Percentiles rank a stretch among this genome's conserved stretches.
These are phyloP conservation scores for Sporothrix brunneoviolacea DNA, from an alignment of 2,329 filamentous ascomycete species.

Conservation along the genomic window DNA sequence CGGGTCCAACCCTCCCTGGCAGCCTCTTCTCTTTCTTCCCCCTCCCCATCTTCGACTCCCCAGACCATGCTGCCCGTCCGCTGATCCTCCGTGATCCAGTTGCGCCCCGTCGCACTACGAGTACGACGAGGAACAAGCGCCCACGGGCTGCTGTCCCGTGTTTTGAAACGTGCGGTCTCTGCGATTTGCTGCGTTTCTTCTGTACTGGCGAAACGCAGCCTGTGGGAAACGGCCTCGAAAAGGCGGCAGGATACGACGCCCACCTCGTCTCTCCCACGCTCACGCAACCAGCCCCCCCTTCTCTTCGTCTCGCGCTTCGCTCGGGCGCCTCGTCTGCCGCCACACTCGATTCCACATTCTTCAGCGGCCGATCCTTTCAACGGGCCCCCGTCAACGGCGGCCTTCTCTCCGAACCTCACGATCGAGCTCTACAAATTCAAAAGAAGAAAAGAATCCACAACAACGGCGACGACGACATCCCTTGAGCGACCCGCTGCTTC, in stretches of 20 bases:
- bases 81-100: constrained; percentile 7
- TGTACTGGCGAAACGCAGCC: background rate
- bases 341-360: too few species aligned
- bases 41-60: background rate
- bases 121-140: background rate
- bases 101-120: constrained; percentile 9
- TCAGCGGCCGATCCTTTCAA: too few species aligned
- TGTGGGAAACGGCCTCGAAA: background rate
- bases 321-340: too few species aligned
- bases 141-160: constrained; percentile 3
- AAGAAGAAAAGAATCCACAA: too few species aligned
- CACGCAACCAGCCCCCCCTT: too few species aligned
- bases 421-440: too few species aligned
- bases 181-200: background rate
- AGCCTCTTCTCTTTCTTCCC: background rate
- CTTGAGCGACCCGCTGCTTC: background rate
- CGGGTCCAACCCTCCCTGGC: background rate
- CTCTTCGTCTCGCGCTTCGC: too few species aligned
- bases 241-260: too few species aligned
- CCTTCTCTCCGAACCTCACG: too few species aligned
- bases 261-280: too few species aligned
- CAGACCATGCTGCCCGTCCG: constrained; percentile 1
- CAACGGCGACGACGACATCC: background rate
- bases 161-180: constrained; percentile 4
- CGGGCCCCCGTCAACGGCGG: too few species aligned